These are phyloP conservation scores for Penicillium decumbens DNA, from an alignment of 2,329 filamentous ascomycete genomes.

Conservation along the genomic window DNA sequence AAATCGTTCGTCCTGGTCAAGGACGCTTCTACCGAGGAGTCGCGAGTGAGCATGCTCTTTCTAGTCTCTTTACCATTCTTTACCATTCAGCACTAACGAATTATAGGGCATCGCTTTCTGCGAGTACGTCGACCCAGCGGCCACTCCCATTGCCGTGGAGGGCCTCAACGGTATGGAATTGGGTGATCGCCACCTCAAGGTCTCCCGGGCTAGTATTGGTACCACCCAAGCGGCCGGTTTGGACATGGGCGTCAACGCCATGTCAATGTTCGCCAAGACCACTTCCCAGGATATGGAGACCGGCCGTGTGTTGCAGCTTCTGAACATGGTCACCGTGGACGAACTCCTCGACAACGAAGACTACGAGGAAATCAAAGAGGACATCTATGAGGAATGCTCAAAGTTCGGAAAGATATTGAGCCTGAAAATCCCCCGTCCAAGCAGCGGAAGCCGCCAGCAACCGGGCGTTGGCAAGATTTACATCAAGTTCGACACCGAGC, in stretches of 20 bases:
- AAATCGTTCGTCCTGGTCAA: conserved; percentile 90
- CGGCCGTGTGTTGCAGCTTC: conserved; percentile 78
- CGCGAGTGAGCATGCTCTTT: conserved; percentile 60
- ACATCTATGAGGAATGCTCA: conserved; percentile 84
- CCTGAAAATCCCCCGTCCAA: conserved; percentile 89
- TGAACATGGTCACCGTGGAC: conserved; percentile 98
- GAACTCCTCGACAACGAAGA: conserved; percentile 92
- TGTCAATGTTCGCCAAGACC: conserved; percentile 94
- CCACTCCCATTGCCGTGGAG: conserved; percentile 81
- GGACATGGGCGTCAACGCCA: conserved; percentile 94
- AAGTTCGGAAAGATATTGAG: conserved; percentile 83
- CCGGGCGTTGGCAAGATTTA: conserved; percentile 96
- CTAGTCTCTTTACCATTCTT: neutral
- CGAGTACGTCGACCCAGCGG: conserved; percentile 73
- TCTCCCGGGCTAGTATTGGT: conserved; percentile 84
- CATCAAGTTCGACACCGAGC: conserved; percentile 79
- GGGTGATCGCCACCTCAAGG: conserved; percentile 78
- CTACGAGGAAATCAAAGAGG: conserved; percentile 96
- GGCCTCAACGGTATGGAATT: conserved; percentile 91
- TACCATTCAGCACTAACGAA: conserved; percentile 20
- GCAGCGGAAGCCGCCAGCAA: conserved; percentile 74
- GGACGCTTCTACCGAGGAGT: conserved; percentile 78
- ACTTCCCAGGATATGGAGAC: conserved; percentile 72
- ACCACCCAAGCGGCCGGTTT: conserved; percentile 86
- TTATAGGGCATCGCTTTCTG: conserved; percentile 87